phyloP scores from a whole-genome alignment of 2,329 filamentous ascomycete species.

The Neopestalotiopsis sp. region DNA sequence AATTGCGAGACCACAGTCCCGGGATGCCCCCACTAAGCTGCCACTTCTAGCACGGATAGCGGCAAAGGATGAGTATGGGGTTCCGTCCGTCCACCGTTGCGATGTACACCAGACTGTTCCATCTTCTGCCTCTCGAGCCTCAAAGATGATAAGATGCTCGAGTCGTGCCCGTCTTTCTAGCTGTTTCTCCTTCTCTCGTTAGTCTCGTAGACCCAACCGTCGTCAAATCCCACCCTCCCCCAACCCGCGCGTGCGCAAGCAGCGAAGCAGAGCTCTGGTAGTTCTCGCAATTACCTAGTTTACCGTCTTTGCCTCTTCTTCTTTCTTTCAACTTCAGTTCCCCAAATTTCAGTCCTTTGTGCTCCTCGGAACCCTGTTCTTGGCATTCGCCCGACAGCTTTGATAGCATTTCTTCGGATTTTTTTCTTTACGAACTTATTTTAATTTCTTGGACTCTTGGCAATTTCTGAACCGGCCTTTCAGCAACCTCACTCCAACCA shows the following conservation, averaged over 20 bases:
- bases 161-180: slow-evolving; percentile 20
- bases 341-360: slow-evolving; percentile 25
- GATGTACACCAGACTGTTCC: background rate
- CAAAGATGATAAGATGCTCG: slow-evolving; percentile 19
- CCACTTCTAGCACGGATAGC: slow-evolving; percentile 18
- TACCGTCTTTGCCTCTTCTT: slow-evolving; percentile 29
- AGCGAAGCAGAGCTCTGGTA: slow-evolving; percentile 53
- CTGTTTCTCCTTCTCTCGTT: slow-evolving; percentile 26
- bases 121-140: slow-evolving; percentile 7
- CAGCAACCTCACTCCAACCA: too few species aligned
- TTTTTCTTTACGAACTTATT: background rate
- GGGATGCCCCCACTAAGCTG: slow-evolving; percentile 15
- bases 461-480: background rate
- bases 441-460: background rate
- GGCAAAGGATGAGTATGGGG: slow-evolving; percentile 16
- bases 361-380: slow-evolving; percentile 23
- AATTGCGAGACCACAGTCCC: slow-evolving; percentile 11
- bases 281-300: slow-evolving; percentile 41
- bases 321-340: slow-evolving; percentile 25
- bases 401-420: slow-evolving; percentile 19
- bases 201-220: slow-evolving; percentile 35
- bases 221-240: slow-evolving; percentile 22
- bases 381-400: slow-evolving; percentile 21
- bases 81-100: slow-evolving; percentile 1
- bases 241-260: slow-evolving; percentile 29